Base-by-base conservation (phyloP, 441 rosid species). In the Mallotus repandus region DNA sequence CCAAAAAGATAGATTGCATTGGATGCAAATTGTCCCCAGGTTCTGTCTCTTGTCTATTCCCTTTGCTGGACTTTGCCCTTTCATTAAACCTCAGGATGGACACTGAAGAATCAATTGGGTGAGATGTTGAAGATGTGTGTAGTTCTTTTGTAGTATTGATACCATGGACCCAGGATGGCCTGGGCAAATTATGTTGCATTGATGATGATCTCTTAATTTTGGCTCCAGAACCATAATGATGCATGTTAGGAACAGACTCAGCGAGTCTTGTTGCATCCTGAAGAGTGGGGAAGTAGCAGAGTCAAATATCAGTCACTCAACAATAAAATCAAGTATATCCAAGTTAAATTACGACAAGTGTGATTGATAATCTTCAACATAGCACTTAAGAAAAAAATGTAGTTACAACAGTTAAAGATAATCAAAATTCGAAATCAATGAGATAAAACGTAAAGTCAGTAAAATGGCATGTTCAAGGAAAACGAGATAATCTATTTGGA, bases 1-100 rank as follows among this genome's bases (percentile, higher is more conserved):
- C 99, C 84, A 96, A 81, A 83, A 85, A 93, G 73, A 93, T 76
- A 59, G 98, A 93, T 72, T 90, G 97, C 94, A 96, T 88, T 19
- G 97, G 87, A 78, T 93, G 98, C 74, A 73, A 74, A 50, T 80
- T 52, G 71, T 78, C 69, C 62, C 64, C 80, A 48, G 57, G 77
- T 84, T 80, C 89, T 70, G 71, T 67, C 73, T 72, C 83, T 66
- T 72, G 78, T 54, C 72, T 75, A 60, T 78, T 80, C 73, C 57
- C 60, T 63, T 68, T 69, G 73, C 75, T 56, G 48, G 78, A 74
- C 63, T 75, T 84, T 72, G 82, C 81, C 69, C 63, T 77, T 48
- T 43, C 78, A 58, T 52, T 74, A 49, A 65, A 75, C 73, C 85
- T 85, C 60, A 74, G 71, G 72, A 85, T 10, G 41, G 82, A 79